Evolutionary conservation across 306 rosid genomes (phyloP), one percentile per base, ranked within the genome.

Genomic region (Medicago ruthenica): DNA sequence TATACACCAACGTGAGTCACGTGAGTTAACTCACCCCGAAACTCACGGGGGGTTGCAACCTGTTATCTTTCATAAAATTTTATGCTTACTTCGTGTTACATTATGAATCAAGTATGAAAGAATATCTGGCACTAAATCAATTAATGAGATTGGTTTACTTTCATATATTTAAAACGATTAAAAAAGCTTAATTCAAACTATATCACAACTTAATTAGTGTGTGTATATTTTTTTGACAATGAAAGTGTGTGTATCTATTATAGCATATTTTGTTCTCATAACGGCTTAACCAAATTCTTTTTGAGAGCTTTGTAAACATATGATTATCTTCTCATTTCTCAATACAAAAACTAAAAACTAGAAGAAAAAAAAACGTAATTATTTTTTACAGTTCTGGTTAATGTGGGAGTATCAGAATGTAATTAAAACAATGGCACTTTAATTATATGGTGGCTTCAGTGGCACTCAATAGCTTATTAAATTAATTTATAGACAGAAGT

Each of bases 401-500:
- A 75, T 16, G 11, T 9, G 12, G n/a, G 15, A n/a, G 39, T 62
- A 39, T 48, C 42, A 14, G n/a, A 55, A 51, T 62, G 5, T 60
- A 60, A 60, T 34, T 21, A 74, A 47, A 55, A 57, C 47, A 68
- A 9, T 31, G 50, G 40, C 47, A 24, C 20, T 57, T 66, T n/a
- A 24, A 24, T 24, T 24, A 51, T 76, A 31, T 17, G 13, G 64
- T 67, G 47, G 37, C 59, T 54, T 78, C 20, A 31, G 63, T 17
- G 58, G 57, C 12, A 76, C 21, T 63, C 74, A 42, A 31, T 54
- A 20, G 34, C 54, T 64, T 37, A 76, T 50, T 36, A 24, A 69
- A 69, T 41, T 17, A 36, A 9, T 61, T 66, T 48, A 64, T 21
- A 51, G 70, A 48, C 55, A 24, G 37, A 45, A 76, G 55, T 62